These are phyloP conservation scores for Hyphodiscus sp. DNA, from an alignment of 2,329 filamentous ascomycete genomes.

Conservation along the genomic window DNA sequence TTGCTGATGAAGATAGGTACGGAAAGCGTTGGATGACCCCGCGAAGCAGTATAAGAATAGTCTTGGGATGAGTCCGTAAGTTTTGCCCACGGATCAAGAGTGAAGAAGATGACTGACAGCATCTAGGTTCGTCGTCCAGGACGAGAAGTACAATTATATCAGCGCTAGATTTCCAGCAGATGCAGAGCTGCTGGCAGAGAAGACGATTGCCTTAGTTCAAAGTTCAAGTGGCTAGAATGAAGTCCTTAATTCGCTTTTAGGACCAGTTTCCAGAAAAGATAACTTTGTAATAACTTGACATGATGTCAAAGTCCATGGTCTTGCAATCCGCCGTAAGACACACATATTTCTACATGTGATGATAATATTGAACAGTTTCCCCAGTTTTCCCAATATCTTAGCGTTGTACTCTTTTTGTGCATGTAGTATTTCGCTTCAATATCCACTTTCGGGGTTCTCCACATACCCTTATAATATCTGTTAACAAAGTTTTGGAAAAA, in stretches of 20 bases:
- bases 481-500: background rate
- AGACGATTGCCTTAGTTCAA: constrained; percentile 36
- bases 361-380: background rate
- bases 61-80: constrained; percentile 37
- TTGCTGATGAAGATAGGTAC: constrained; percentile 30
- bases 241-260: background rate
- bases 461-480: background rate
- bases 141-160: constrained; percentile 43
- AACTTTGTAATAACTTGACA: background rate
- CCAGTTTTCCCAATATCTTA: background rate
- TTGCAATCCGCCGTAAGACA: background rate
- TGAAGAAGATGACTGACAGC: constrained; percentile 1
- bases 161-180: constrained; percentile 42
- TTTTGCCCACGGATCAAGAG: constrained; percentile 11
- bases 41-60: constrained; percentile 39
- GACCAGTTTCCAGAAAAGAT: background rate
- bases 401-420: background rate
- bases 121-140: constrained; percentile 41
- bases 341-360: background rate
- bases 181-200: constrained; percentile 36
- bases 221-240: constrained; percentile 9
- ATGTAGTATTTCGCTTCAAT: background rate
- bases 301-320: background rate
- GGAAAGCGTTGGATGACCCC: constrained; percentile 36
- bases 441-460: background rate